These are phyloP conservation scores for Dorcoceras hygrometricum DNA, from an alignment of 257 asterid species.

Conservation along the genomic window DNA sequence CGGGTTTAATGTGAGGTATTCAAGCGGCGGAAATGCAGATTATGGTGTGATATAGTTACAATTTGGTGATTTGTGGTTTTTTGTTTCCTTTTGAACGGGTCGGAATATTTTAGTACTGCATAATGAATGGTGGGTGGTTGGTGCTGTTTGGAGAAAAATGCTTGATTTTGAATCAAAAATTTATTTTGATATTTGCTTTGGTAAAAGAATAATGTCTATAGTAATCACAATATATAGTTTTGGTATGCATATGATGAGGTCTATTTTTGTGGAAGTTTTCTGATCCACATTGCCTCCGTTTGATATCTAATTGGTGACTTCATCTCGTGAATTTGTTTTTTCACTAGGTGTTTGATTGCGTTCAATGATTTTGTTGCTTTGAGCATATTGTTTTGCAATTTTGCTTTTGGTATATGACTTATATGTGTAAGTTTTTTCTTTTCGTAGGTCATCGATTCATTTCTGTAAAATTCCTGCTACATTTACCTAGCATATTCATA, in stretches of 20 bases:
- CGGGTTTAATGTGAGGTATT: not conserved
- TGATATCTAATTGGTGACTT: not conserved
- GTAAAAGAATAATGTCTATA: too few relatives aligned
- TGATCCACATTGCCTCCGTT: not conserved
- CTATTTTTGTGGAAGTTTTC: not conserved
- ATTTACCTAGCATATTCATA: conserved; percentile 2
- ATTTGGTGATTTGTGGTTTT: not conserved
- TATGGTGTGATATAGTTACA: not conserved
- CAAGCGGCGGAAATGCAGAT: not conserved
- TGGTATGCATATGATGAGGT: not conserved
- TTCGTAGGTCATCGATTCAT: conserved; percentile 30
- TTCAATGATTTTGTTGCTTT: not conserved
- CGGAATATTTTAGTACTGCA: not conserved
- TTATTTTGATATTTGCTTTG: not conserved
- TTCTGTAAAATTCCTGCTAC: conserved; percentile 7
- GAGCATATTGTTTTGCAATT: not conserved
- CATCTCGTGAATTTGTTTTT: not conserved
- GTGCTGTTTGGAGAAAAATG: not conserved
- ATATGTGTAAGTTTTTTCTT: not conserved
- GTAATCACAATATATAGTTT: not conserved
- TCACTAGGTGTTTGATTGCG: not conserved
- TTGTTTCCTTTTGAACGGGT: not conserved
- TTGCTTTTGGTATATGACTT: not conserved
- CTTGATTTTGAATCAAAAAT: not conserved
- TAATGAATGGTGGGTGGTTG: not conserved